Conservation (phyloP, 176 grass and related monocot species). For the Areca catechu region DNA sequence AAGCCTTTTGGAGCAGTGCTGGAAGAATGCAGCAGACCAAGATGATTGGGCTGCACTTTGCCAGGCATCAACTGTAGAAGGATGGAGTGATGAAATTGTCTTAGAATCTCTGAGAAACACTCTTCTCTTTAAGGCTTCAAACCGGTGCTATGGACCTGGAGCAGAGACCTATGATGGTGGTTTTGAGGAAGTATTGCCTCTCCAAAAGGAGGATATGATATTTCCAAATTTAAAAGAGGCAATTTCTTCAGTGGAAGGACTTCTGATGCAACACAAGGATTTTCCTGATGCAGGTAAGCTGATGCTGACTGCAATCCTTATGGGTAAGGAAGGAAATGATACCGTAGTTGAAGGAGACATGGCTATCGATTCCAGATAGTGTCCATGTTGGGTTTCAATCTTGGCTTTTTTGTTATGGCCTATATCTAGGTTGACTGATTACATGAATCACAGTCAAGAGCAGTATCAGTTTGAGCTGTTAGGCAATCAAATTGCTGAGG, state of each 20-base stretch:
- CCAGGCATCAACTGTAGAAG: slow-evolving; percentile 50
- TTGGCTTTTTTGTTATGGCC: not conserved
- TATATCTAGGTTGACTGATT: too few species aligned
- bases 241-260: slow-evolving; percentile 66
- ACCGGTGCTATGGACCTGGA: slow-evolving; percentile 52
- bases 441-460: too few species aligned
- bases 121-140: slow-evolving; percentile 55
- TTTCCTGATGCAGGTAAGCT: slow-evolving; percentile 91
- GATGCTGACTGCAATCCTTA: slow-evolving; percentile 67
- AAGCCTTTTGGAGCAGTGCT: slow-evolving; percentile 74
- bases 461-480: too few species aligned
- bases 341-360: slow-evolving; percentile 24
- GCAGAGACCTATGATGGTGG: slow-evolving; percentile 41
- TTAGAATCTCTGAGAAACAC: slow-evolving; percentile 45
- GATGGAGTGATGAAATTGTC: slow-evolving; percentile 68
- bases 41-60: slow-evolving; percentile 67
- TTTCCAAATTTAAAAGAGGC: slow-evolving; percentile 32
- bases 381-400: not conserved
- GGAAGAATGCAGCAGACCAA: slow-evolving; percentile 68
- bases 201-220: slow-evolving; percentile 47
- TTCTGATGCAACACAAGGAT: slow-evolving; percentile 66
- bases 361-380: slow-evolving; percentile 35
- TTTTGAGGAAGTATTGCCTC: slow-evolving; percentile 71
- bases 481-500: too few species aligned
- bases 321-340: slow-evolving; percentile 42